Conservation (phyloP, 495 filamentous ascomycete species). For the Penicillium manginii region DNA sequence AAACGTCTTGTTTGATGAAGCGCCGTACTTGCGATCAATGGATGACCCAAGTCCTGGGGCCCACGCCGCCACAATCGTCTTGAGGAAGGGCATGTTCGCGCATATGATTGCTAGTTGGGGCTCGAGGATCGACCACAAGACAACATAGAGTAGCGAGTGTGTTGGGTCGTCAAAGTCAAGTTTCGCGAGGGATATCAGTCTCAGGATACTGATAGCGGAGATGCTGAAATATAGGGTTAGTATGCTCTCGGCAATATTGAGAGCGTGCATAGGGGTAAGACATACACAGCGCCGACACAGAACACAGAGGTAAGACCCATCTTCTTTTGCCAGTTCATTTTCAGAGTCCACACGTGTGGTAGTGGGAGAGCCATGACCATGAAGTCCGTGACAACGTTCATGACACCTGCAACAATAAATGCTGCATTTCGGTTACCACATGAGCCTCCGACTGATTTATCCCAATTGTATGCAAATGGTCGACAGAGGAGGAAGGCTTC, state of each 20-base stretch:
- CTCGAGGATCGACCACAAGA: constrained; percentile 19
- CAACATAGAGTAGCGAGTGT: constrained; percentile 7
- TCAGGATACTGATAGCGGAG: too few species aligned
- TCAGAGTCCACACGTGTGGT: constrained; percentile 49
- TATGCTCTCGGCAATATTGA: neutral
- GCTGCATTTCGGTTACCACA: constrained; percentile 54
- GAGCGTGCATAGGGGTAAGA: too few species aligned
- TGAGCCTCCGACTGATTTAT: constrained; percentile 41
- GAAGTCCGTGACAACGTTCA: constrained; percentile 57
- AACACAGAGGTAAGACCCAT: constrained; percentile 51
- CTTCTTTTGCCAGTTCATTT: constrained; percentile 51
- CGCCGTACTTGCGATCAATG: constrained; percentile 1
- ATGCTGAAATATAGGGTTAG: too few species aligned
- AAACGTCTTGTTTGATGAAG: neutral
- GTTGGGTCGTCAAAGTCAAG: constrained; percentile 18
- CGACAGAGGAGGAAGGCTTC: constrained; percentile 34
- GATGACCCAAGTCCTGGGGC: constrained; percentile 12
- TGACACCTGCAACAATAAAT: constrained; percentile 47
- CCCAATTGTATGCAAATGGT: constrained; percentile 39
- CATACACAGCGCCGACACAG: constrained; percentile 53
- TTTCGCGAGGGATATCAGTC: neutral
- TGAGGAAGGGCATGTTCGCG: constrained; percentile 15
- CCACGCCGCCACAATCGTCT: constrained; percentile 9
- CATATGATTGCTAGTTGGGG: constrained; percentile 17
- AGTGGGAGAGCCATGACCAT: constrained; percentile 52